Percentiles rank a stretch among this genome's conserved stretches.
phyloP scores from a whole-genome alignment of 495 filamentous ascomycete genomes.

The Aspergillus mulundensis region DNA sequence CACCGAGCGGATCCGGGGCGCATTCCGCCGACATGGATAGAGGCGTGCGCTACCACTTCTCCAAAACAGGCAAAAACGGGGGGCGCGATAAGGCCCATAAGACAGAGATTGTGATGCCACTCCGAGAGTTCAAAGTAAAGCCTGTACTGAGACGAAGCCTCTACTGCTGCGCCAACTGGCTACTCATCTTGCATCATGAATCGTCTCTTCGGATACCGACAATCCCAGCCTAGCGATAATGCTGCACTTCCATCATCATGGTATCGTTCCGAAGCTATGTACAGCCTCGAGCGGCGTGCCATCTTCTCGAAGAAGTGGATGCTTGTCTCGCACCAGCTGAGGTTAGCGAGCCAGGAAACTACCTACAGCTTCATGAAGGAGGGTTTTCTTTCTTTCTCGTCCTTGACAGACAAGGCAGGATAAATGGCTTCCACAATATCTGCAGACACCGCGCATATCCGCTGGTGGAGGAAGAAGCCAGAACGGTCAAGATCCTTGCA shows the following conservation, averaged over 20 bases:
- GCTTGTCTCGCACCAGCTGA: constrained; percentile 45
- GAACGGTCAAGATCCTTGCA: constrained; percentile 45
- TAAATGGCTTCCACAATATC: constrained; percentile 56
- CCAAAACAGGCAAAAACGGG: background rate
- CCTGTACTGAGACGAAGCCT: background rate
- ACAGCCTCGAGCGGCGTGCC: constrained; percentile 48
- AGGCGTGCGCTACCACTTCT: background rate
- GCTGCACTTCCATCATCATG: constrained; percentile 43
- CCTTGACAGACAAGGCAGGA: constrained; percentile 41
- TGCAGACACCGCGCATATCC: constrained; percentile 56
- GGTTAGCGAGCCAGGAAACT: constrained; percentile 48
- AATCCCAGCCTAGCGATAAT: constrained; percentile 5
- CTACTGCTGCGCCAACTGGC: background rate
- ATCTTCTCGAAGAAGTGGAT: constrained; percentile 54
- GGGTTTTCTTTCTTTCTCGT: constrained; percentile 47
- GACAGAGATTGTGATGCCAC: too few relatives aligned
- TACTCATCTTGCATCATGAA: background rate
- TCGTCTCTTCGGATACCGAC: constrained; percentile 16
- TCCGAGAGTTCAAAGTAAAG: too few relatives aligned
- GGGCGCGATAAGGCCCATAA: background rate
- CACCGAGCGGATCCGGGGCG: background rate
- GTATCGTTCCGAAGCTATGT: constrained; percentile 48
- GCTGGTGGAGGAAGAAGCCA: constrained; percentile 46
- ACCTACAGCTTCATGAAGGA: constrained; percentile 39
- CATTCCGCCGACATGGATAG: background rate